A percentile compares a stretch with the other conserved stretches of the same genome.
Conservation (phyloP, 2,329 filamentous ascomycete genomes). For the Peltaster fructicola region DNA sequence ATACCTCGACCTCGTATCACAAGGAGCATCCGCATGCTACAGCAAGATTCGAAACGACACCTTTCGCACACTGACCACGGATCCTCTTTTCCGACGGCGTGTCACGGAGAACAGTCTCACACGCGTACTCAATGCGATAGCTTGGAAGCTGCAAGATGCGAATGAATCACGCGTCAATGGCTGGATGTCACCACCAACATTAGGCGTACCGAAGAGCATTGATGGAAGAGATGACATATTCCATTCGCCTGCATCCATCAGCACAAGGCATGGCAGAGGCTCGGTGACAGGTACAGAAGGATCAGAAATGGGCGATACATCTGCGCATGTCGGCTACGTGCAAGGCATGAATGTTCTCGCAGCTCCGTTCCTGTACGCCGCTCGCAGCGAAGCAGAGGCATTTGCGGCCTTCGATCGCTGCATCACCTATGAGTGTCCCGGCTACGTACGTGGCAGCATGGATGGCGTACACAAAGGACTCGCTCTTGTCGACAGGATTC, state of each 20-base stretch:
- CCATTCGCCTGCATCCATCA: constrained; percentile 18
- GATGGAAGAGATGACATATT: constrained; percentile 30
- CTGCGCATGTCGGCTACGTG: constrained; percentile 71
- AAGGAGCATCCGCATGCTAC: constrained; percentile 85
- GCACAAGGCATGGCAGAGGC: constrained; percentile 17
- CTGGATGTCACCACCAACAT: constrained; percentile 31
- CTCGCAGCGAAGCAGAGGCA: constrained; percentile 84
- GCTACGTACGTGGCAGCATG: constrained; percentile 91
- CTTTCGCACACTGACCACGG: constrained; percentile 87
- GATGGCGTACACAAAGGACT: constrained; percentile 89
- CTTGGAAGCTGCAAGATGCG: constrained; percentile 80
- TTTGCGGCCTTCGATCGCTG: constrained; percentile 81
- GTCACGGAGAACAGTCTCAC: constrained; percentile 93
- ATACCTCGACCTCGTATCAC: constrained; percentile 79
- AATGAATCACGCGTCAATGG: constrained; percentile 39
- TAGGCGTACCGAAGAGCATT: constrained; percentile 31
- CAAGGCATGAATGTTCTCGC: constrained; percentile 98
- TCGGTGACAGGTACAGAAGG: constrained; percentile 41
- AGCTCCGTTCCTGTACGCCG: constrained; percentile 87
- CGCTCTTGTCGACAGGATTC: constrained; percentile 75
- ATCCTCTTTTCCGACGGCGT: constrained; percentile 87
- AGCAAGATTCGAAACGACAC: constrained; percentile 97
- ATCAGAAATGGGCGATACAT: constrained; percentile 35
- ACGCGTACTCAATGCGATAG: constrained; percentile 81
- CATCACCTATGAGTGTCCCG: constrained; percentile 73